phyloP scores from a whole-genome alignment of 2,329 filamentous ascomycete species.

The Ophiosphaerella herpotricha region DNA sequence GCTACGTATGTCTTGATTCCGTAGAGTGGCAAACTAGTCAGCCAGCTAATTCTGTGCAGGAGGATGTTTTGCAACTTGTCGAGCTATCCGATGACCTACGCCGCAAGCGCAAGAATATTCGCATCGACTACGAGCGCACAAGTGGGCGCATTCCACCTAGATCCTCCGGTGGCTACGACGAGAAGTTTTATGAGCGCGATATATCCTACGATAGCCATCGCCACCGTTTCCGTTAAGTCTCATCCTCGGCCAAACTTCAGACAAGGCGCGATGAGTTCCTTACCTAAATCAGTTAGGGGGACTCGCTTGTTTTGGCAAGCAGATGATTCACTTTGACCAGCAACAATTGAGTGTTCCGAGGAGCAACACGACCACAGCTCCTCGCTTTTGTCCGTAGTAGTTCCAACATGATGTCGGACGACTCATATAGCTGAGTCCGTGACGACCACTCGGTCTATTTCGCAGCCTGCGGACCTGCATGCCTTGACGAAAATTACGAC shows the following conservation, averaged over 20 bases:
- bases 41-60: slow-evolving; percentile 56
- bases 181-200: slow-evolving; percentile 70
- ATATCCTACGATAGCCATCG: slow-evolving; percentile 63
- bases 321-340: slow-evolving; percentile 12
- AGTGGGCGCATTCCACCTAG: slow-evolving; percentile 54
- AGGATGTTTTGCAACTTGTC: slow-evolving; percentile 84
- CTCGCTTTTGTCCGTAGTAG: slow-evolving; percentile 21
- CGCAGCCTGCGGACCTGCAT: slow-evolving; percentile 19
- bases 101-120: slow-evolving; percentile 59
- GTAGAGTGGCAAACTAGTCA: no score
- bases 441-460: slow-evolving; percentile 20
- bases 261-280: slow-evolving; percentile 9
- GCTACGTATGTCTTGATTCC: slow-evolving; percentile 69
- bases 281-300: slow-evolving; percentile 14
- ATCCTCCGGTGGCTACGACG: slow-evolving; percentile 61
- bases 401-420: slow-evolving; percentile 37
- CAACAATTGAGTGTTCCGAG: slow-evolving; percentile 10
- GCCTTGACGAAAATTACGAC: slow-evolving; percentile 42
- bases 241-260: neutral
- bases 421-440: slow-evolving; percentile 31
- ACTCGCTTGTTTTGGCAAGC: slow-evolving; percentile 19
- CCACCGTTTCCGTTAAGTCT: slow-evolving; percentile 42
- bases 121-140: slow-evolving; percentile 65
- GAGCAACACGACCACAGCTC: neutral
- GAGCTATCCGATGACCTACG: slow-evolving; percentile 83